These are phyloP conservation scores for Vaccinium macrocarpon DNA, from an alignment of 148 eudicot species.

Conservation along the genomic window DNA sequence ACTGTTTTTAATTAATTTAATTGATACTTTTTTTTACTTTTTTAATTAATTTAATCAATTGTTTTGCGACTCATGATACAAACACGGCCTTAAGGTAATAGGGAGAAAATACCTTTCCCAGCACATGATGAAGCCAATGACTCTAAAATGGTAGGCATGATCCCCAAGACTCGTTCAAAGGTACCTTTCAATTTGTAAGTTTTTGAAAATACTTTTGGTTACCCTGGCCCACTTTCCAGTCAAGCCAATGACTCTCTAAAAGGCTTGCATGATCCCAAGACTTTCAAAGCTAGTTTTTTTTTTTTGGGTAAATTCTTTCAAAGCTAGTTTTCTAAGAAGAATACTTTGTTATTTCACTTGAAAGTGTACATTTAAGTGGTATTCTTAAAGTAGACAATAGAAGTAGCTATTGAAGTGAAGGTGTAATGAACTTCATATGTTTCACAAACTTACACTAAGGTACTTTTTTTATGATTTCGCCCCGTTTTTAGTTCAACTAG, in stretches of 20 bases:
- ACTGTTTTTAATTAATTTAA: too few relatives aligned
- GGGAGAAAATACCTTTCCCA: not conserved
- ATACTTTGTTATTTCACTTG: not conserved
- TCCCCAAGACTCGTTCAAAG: constrained; percentile 15
- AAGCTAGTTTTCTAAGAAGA: not conserved
- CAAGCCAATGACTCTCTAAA: constrained; percentile 3
- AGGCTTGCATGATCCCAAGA: not conserved
- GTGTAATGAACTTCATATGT: too few relatives aligned
- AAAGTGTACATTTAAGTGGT: not conserved
- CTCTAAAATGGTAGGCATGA: not conserved
- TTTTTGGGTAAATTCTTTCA: too few relatives aligned
- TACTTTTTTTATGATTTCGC: too few relatives aligned
- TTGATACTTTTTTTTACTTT: too few relatives aligned
- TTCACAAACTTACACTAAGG: too few relatives aligned
- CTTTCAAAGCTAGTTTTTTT: not conserved
- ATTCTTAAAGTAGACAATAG: too few relatives aligned
- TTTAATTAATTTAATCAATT: too few relatives aligned
- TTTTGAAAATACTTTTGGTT: not conserved
- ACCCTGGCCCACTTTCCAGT: not conserved
- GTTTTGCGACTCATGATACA: too few relatives aligned
- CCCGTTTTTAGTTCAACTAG: too few relatives aligned
- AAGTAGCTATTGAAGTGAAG: too few relatives aligned
- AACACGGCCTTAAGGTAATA: too few relatives aligned
- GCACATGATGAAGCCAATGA: constrained; percentile 7
- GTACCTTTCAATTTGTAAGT: not conserved